Base-by-base conservation (phyloP, 179 eudicot species). In the Heliamphora pulchella region DNA sequence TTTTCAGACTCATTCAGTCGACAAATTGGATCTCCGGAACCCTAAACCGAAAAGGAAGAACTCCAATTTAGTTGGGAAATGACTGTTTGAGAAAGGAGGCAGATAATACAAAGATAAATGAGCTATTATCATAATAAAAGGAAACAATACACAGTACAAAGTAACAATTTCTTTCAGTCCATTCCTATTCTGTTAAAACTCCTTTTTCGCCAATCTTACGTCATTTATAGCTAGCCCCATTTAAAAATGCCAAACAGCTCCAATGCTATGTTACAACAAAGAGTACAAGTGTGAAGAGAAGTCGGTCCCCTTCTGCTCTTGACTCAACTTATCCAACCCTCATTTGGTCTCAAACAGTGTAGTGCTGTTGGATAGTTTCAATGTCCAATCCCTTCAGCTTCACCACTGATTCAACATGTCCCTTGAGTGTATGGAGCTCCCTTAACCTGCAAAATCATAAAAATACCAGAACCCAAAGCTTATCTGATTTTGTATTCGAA, bases 391-490 rank as follows among this genome's bases (percentile, higher is more conserved):
- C 88, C 84, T 84, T 87, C 74, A 87, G 85, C 87, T 84, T 87
- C 71, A 84, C 87, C 76, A 87, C 88, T 8, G 89, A 87, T 65
- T 87, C 89, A 22, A 87, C 87, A 41, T 87, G 88, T 3, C 88
- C 88, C 80, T 87, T 87, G 9, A 87, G 85, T 20, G 90, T 87
- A 72, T 86, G 88, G 14, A 86, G 88, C 80, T 86, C 88, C 84
- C 90, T 82, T 18, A 86, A 71, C 85, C 89, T 87, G 78, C 54
- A 69, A 79, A 57, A 66, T 75, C 75, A 71, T 8, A 5, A 4
- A 79, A 17, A 1, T 41, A 41, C 11, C n/a, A 59, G 31, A 31
- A 31, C 31, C 31, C 31, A 31, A 31, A 31, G 31, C 31, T 31
- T 31, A 31, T 31, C 31, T 31, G 31, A 31, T 31, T 31, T 31